Percentiles rank a stretch among this genome's conserved stretches.
Evolutionary conservation across 768 basidiomycete genomes (phyloP).

Genomic region (Pholiota molesta): DNA sequence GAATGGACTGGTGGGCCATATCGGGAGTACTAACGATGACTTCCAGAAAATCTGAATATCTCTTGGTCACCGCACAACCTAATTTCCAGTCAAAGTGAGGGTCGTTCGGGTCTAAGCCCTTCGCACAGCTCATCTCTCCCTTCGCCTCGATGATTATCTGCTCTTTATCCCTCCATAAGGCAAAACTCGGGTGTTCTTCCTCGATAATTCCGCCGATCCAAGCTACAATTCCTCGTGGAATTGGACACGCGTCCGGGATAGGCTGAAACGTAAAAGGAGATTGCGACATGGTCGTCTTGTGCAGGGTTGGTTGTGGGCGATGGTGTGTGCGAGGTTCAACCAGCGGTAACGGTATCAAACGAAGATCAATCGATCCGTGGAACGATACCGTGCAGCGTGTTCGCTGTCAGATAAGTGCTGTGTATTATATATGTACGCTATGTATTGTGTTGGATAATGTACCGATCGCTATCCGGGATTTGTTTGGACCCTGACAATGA

Average conservation of each 20-base stretch:
- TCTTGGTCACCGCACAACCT: not conserved
- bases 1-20: too few relatives aligned
- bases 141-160: conserved; percentile 13
- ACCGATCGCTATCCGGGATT: too few relatives aligned
- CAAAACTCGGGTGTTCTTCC: not conserved
- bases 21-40: not conserved
- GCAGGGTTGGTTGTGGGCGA: not conserved
- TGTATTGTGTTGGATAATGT: not conserved
- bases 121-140: not conserved
- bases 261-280: not conserved
- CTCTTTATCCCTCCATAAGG: not conserved
- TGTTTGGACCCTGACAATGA: too few relatives aligned
- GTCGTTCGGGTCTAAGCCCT: not conserved
- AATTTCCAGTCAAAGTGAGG: not conserved
- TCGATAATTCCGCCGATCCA: not conserved
- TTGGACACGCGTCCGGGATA: not conserved
- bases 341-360: not conserved
- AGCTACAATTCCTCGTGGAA: not conserved
- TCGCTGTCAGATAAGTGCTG: not conserved
- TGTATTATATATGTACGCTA: not conserved
- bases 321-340: not conserved
- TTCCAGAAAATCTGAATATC: not conserved
- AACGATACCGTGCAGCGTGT: not conserved
- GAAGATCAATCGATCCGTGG: not conserved
- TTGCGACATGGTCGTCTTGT: not conserved